Percentiles rank a stretch among this genome's conserved stretches.
Conservation (phyloP, 768 basidiomycete species). For the Podaxis sp. region DNA sequence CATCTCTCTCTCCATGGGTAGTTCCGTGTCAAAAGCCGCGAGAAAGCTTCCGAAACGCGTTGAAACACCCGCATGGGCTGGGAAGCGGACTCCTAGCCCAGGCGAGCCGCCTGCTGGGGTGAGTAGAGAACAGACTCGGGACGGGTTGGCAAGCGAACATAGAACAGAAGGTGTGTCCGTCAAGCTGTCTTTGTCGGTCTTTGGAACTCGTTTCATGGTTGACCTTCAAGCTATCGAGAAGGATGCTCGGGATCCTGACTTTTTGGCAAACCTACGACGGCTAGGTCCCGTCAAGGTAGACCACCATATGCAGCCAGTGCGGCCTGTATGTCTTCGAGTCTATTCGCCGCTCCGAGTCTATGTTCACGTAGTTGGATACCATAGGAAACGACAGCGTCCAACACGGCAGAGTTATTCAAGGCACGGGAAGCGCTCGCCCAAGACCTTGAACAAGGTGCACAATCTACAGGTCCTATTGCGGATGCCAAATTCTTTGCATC, state of each 20-base stretch:
- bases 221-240: conserved; percentile 45
- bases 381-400: neutral
- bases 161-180: conserved; percentile 40
- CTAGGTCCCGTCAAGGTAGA: conserved; percentile 72
- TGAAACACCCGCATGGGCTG: conserved; percentile 44
- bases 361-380: neutral
- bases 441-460: neutral
- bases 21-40: conserved; percentile 53
- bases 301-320: conserved; percentile 29
- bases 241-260: conserved; percentile 70
- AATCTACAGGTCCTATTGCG: neutral
- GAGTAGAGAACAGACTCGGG: neutral
- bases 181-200: neutral
- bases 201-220: neutral
- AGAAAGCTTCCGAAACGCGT: conserved; percentile 49
- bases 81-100: conserved; percentile 32
- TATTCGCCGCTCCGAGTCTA: too few relatives aligned
- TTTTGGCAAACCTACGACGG: conserved; percentile 57
- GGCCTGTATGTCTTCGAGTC: neutral
- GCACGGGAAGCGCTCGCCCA: neutral
- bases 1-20: conserved; percentile 45
- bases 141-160: conserved; percentile 41
- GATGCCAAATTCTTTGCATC: neutral
- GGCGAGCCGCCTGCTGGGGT: conserved; percentile 10
- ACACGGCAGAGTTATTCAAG: conserved; percentile 1